Conservation (phyloP, 2,329 filamentous ascomycete genomes). For the Paraphoma sp. region DNA sequence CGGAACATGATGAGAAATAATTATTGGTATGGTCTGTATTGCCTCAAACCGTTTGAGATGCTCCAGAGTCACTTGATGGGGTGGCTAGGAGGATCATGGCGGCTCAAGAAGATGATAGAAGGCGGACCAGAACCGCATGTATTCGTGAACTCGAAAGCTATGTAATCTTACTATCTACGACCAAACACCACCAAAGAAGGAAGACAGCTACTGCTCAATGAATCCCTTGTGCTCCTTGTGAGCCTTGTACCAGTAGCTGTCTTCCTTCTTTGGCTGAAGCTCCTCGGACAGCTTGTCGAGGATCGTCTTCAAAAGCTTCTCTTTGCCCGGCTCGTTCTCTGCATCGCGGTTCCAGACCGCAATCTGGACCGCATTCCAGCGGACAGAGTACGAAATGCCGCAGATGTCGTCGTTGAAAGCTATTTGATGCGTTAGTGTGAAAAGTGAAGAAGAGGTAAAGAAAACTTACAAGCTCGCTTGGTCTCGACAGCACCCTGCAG, state of each 20-base stretch:
- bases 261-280: constrained; percentile 68
- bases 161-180: not conserved
- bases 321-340: constrained; percentile 78
- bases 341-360: constrained; percentile 93
- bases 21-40: not conserved
- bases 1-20: not conserved
- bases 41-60: not conserved
- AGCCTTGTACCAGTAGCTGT: constrained; percentile 82
- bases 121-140: not conserved
- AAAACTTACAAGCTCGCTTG: constrained; percentile 63
- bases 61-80: not conserved
- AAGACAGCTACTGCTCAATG: constrained; percentile 34
- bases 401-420: constrained; percentile 79
- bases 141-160: constrained; percentile 5
- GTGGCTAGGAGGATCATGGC: not conserved
- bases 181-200: not conserved
- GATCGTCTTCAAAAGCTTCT: constrained; percentile 75
- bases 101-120: not conserved
- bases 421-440: constrained; percentile 10
- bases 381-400: constrained; percentile 84
- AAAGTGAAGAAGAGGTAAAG: not conserved
- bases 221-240: constrained; percentile 89
- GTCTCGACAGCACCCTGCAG: constrained; percentile 74
- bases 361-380: constrained; percentile 88
- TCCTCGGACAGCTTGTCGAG: constrained; percentile 76